A percentile compares a stretch with the other conserved stretches of the same genome.
Evolutionary conservation across 306 rosid species (phyloP).

Genomic region (Rubus idaeus): DNA sequence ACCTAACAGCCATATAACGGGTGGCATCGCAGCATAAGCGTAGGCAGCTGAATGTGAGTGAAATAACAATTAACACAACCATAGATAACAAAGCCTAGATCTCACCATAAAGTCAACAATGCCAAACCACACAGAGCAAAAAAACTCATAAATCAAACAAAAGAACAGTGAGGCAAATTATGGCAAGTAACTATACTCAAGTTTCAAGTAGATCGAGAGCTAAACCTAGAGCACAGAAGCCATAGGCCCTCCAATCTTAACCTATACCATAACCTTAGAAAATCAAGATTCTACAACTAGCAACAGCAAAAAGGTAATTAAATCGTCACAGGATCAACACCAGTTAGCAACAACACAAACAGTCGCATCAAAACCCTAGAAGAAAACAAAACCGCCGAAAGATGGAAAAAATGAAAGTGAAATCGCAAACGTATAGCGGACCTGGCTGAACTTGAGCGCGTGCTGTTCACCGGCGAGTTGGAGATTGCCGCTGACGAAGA

Average conservation of each 20-base stretch:
- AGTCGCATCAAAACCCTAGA: neutral
- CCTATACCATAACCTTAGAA: neutral
- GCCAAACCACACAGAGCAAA: neutral
- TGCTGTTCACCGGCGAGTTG: slow-evolving; percentile 94
- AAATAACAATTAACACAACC: neutral
- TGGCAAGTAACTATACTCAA: neutral
- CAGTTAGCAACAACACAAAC: too few relatives aligned
- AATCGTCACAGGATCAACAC: neutral
- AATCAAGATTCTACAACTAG: neutral
- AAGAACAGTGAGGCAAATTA: neutral
- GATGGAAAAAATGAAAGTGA: too few relatives aligned
- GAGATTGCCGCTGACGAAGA: slow-evolving; percentile 89
- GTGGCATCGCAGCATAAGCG: neutral
- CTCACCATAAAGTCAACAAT: neutral
- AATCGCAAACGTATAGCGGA: slow-evolving; percentile 2
- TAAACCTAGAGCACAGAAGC: neutral
- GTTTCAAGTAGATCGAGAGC: neutral
- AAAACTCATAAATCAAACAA: neutral
- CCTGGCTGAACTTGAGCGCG: slow-evolving; percentile 95
- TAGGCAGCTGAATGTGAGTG: neutral
- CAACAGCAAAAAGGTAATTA: neutral
- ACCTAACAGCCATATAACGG: neutral
- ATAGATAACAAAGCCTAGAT: neutral
- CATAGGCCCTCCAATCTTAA: neutral
- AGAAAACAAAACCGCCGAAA: neutral